phyloP scores from a whole-genome alignment of 441 rosid genomes.

The Omphalea diandra region DNA sequence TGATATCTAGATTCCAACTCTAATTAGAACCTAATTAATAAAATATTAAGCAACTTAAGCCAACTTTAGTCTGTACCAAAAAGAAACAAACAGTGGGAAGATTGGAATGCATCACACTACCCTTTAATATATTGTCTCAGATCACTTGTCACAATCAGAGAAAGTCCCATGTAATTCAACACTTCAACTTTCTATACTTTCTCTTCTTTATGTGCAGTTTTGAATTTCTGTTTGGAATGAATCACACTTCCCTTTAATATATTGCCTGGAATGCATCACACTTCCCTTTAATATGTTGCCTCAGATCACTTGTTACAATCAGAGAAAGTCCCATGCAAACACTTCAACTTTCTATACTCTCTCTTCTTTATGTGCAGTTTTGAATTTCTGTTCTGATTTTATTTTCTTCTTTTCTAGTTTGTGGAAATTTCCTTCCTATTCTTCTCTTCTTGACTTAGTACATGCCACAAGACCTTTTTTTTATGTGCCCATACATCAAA shows the following conservation, averaged over 20 bases:
- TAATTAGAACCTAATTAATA: too few relatives aligned
- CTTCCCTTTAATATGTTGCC: constrained; percentile 35
- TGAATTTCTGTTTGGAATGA: constrained; percentile 18
- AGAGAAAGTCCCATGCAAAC: constrained; percentile 29
- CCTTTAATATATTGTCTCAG: constrained; percentile 35
- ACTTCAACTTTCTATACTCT: constrained; percentile 21
- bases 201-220: constrained; percentile 3
- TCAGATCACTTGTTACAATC: constrained; percentile 36
- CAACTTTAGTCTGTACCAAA: too few relatives aligned
- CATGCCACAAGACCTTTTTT: too few relatives aligned
- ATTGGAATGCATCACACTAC: constrained; percentile 17
- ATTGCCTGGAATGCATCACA: constrained; percentile 25
- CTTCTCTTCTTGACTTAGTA: not conserved
- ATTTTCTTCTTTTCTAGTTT: not conserved
- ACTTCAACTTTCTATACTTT: constrained; percentile 22
- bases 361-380: constrained; percentile 3
- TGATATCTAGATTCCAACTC: too few relatives aligned
- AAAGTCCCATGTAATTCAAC: constrained; percentile 33
- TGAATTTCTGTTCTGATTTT: constrained; percentile 6
- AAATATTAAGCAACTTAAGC: constrained; percentile 6
- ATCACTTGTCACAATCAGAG: constrained; percentile 35
- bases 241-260: constrained; percentile 27
- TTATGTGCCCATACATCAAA: too few relatives aligned
- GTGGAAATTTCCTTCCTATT: constrained; percentile 21
- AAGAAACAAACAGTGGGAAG: constrained; percentile 23